phyloP scores from a whole-genome alignment of 352 stramenopile species.

The Pythium aphanidermatum region DNA sequence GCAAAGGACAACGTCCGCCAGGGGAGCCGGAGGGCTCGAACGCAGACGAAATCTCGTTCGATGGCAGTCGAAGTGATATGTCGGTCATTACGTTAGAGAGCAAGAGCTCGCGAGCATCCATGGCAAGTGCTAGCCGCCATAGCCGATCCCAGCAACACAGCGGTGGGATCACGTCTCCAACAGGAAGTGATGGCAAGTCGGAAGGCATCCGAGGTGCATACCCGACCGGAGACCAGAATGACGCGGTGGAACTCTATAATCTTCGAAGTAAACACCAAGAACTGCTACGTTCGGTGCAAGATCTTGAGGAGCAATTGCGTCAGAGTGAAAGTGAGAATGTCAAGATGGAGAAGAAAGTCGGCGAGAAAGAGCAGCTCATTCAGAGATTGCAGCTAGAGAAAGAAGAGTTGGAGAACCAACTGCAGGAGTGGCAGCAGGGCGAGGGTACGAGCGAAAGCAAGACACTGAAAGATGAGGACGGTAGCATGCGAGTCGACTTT shows the following conservation, averaged over 20 bases:
- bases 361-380: constrained; percentile 45
- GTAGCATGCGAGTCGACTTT: constrained; percentile 48
- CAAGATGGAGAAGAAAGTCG: constrained; percentile 41
- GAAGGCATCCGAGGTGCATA: constrained; percentile 14
- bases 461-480: constrained; percentile 8
- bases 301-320: constrained; percentile 46
- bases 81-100: constrained; percentile 55
- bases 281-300: constrained; percentile 35
- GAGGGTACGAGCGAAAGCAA: background rate
- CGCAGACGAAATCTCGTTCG: constrained; percentile 42
- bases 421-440: constrained; percentile 8
- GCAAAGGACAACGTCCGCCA: constrained; percentile 1
- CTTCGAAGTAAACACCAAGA: constrained; percentile 27
- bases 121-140: constrained; percentile 14
- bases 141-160: background rate
- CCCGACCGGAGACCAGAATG: constrained; percentile 6
- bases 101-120: constrained; percentile 39
- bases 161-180: constrained; percentile 5
- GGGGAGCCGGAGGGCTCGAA: constrained; percentile 17
- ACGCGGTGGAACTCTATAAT: constrained; percentile 21
- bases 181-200: constrained; percentile 13
- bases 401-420: constrained; percentile 23
- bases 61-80: constrained; percentile 52
- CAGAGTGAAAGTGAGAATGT: constrained; percentile 49
- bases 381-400: constrained; percentile 32